These are phyloP conservation scores for Pyrenula massariospora DNA, from an alignment of 495 filamentous ascomycete species.

Conservation along the genomic window DNA sequence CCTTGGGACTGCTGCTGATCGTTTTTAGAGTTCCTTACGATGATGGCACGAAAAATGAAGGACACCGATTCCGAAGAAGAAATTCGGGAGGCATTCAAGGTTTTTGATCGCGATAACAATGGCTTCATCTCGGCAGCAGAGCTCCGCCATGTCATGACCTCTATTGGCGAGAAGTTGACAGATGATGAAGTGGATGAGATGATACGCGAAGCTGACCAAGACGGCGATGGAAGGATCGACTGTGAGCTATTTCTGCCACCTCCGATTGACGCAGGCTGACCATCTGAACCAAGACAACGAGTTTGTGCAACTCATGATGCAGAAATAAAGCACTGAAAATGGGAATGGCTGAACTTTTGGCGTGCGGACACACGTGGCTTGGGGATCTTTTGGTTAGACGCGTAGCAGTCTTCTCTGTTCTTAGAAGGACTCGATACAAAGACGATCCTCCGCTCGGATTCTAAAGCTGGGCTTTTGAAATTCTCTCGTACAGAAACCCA, in stretches of 20 bases:
- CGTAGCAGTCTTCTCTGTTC: neutral
- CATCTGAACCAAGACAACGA: constrained; percentile 70
- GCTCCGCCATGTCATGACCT: constrained; percentile 98
- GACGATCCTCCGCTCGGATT: neutral
- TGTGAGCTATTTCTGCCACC: constrained; percentile 40
- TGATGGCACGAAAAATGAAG: constrained; percentile 99
- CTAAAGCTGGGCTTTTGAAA: neutral
- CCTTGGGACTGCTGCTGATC: constrained; percentile 6
- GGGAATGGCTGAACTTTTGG: neutral
- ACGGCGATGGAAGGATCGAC: constrained; percentile 94
- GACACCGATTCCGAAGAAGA: constrained; percentile 99
- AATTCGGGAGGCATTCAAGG: constrained; percentile 90
- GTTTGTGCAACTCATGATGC: constrained; percentile 99
- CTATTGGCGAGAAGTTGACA: constrained; percentile 97
- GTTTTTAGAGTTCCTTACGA: constrained; percentile 82
- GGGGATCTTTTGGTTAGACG: neutral
- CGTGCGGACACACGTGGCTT: neutral
- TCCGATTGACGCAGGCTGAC: constrained; percentile 3
- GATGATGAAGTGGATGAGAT: constrained; percentile 99
- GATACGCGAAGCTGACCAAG: constrained; percentile 98
- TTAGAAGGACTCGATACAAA: neutral
- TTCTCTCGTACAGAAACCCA: neutral
- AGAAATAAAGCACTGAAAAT: constrained; percentile 60
- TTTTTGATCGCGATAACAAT: constrained; percentile 99
- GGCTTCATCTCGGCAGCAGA: constrained; percentile 98